Base-by-base conservation (phyloP, 345 rosid species). In the Eucalyptus guilfoylei region DNA sequence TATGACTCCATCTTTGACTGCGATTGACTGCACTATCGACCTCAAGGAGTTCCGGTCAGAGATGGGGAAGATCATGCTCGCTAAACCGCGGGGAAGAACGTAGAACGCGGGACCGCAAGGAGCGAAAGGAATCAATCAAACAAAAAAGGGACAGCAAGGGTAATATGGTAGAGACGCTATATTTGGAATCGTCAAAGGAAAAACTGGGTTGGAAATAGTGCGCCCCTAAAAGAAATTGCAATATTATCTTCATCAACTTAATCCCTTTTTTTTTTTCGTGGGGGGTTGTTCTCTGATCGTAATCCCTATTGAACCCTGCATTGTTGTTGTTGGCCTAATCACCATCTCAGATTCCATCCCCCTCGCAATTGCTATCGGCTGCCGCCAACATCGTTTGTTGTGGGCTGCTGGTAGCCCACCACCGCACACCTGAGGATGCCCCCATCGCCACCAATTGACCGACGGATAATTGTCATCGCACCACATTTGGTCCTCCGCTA, bases 61-160 rank as follows among this genome's bases (percentile, higher is more conserved):
- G 88, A 90, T 90, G 86, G 69, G 69, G 89, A 86, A 88, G 89
- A 90, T 90, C 89, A 69, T 88, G 91, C 91, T 88, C 34, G 89
- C 91, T 55, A 52, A 52, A 52, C 55, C 64, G n/a, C n/a, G 64
- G 64, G 64, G n/a, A 24, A 58, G 64, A 58, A 58, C n/a, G n/a
- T 23, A 58, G 64, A 58, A 24, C 64, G 30, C 28, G 64, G n/a
- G n/a, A 58, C 64, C 64, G 64, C 64, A 0, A 58, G 64, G 64
- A 58, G 0, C 28, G 64, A 58, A 58, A 24, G 28, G 64, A 58
- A 58, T 55, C 62, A 9, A 55, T 10, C 60, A 23, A 54, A 54
- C 60, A 55, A 55, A 55, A 9, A 55, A 24, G 26, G 64, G 64
- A 24, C 30, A 5, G 64, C 28, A 58, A 58, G 64, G 64, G 64